phyloP scores from a whole-genome alignment of 2,329 filamentous ascomycete genomes.

The Anthostomella pinea region DNA sequence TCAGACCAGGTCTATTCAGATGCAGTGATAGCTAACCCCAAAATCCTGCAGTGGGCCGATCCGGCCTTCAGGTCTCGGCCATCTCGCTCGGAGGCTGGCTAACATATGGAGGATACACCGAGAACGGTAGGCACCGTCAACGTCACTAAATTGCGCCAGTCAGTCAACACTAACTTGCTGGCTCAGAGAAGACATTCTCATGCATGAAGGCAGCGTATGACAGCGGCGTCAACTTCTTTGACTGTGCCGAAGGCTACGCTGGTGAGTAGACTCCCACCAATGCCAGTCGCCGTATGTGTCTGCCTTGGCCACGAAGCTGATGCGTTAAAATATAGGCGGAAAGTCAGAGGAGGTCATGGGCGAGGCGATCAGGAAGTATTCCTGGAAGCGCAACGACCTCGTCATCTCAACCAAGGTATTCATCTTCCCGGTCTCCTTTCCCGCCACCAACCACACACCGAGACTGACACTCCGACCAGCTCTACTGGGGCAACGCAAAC shows the following conservation, averaged over 20 bases:
- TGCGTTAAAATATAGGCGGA: conserved; percentile 39
- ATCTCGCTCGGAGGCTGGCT: conserved; percentile 72
- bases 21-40: no score
- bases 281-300: no score
- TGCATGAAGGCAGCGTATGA: conserved; percentile 63
- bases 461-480: conserved; percentile 35
- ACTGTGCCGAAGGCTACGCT: conserved; percentile 49
- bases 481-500: conserved; percentile 62
- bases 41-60: no score
- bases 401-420: conserved; percentile 59
- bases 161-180: no score
- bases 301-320: background rate
- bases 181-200: conserved; percentile 56
- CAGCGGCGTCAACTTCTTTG: conserved; percentile 61
- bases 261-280: conserved; percentile 16
- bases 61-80: conserved; percentile 70
- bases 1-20: no score
- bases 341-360: conserved; percentile 64
- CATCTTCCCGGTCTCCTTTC: background rate
- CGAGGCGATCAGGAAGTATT: conserved; percentile 56
- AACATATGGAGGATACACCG: conserved; percentile 72
- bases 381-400: conserved; percentile 60
- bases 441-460: background rate
- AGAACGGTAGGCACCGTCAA: conserved; percentile 50
- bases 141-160: no score